phyloP scores from a whole-genome alignment of 2,329 filamentous ascomycete genomes.

The Fusarium dlaminii region DNA sequence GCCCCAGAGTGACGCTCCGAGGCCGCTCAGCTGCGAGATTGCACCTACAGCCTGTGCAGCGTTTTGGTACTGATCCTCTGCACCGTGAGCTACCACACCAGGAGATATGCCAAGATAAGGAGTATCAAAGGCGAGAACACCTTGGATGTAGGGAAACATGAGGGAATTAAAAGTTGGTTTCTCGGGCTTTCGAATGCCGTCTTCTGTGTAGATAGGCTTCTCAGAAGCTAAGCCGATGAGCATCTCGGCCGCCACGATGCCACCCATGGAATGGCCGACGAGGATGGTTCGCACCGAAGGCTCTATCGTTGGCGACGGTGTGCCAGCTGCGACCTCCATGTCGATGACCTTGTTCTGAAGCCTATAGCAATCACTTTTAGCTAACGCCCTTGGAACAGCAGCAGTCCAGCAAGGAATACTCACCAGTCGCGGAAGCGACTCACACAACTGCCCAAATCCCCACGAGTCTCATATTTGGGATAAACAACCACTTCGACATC shows the following conservation, averaged over 20 bases:
- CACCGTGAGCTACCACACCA: constrained; percentile 84
- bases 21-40: constrained; percentile 70
- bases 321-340: constrained; percentile 83
- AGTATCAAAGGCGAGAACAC: constrained; percentile 92
- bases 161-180: constrained; percentile 63
- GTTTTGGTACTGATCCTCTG: constrained; percentile 83
- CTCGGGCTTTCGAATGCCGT: constrained; percentile 51
- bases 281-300: constrained; percentile 85
- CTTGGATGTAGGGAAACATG: constrained; percentile 95
- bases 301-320: constrained; percentile 84
- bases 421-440: constrained; percentile 79
- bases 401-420: constrained; percentile 27
- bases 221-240: constrained; percentile 75
- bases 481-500: constrained; percentile 76
- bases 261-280: constrained; percentile 89
- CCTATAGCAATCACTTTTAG: constrained; percentile 56
- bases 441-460: constrained; percentile 77
- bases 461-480: constrained; percentile 83
- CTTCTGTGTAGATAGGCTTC: constrained; percentile 60
- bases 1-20: constrained; percentile 75
- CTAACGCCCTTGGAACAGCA: background rate
- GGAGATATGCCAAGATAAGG: constrained; percentile 87
- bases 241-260: constrained; percentile 93
- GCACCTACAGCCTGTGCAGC: constrained; percentile 76
- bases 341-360: constrained; percentile 93